phyloP scores from a whole-genome alignment of 495 filamentous ascomycete genomes.

The Neurospora africana region DNA sequence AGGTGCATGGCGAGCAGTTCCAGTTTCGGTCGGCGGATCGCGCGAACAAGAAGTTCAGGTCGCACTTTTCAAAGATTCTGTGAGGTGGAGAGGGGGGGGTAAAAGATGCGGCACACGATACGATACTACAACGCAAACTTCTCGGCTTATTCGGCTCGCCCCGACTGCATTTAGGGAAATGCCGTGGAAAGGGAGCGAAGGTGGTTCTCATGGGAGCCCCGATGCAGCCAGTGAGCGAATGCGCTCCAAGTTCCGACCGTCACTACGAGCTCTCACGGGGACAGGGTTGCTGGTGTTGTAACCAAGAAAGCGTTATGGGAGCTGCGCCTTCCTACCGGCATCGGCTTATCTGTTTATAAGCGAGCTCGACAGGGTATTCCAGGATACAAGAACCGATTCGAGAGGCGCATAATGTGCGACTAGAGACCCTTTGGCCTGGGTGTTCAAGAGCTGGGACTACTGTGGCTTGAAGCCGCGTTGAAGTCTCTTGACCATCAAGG shows the following conservation, averaged over 20 bases:
- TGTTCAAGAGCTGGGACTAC: not conserved
- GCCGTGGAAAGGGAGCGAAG: not conserved
- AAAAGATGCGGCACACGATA: not conserved
- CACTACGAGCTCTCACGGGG: not conserved
- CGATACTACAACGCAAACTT: not conserved
- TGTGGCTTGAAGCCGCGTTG: not conserved
- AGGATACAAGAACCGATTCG: not conserved
- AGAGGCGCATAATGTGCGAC: not conserved
- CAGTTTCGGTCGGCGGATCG: conserved; percentile 71
- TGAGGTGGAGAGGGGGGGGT: conserved; percentile 27
- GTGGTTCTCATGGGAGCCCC: not conserved
- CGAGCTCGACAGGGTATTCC: not conserved
- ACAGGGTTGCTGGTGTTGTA: not conserved
- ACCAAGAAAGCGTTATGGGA: not conserved
- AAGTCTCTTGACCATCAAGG: not conserved
- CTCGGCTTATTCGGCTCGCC: not conserved
- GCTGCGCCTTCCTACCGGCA: not conserved
- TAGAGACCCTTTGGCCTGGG: not conserved
- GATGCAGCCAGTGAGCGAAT: not conserved
- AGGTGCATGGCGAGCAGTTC: conserved; percentile 82
- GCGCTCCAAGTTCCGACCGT: not conserved
- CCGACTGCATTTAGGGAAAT: not conserved
- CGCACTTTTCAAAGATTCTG: conserved; percentile 56
- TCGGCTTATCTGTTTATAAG: not conserved
- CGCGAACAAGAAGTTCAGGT: conserved; percentile 84